Conservation (phyloP, 352 stramenopile genomes). For the Globisporangium recalcitrans region DNA sequence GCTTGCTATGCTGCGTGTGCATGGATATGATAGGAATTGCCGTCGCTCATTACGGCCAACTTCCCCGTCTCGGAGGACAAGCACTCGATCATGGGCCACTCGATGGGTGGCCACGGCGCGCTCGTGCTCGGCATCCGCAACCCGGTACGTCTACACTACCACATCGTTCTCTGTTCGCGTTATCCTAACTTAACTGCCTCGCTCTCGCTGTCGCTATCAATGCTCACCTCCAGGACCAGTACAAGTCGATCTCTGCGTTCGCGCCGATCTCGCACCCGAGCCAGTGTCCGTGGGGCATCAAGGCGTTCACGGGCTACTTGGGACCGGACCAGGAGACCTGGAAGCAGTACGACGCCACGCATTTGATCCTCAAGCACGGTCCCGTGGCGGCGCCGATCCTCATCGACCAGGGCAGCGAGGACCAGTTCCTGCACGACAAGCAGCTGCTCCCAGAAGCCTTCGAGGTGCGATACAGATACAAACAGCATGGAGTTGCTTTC, state of each 20-base stretch:
- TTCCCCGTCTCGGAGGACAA: conserved; percentile 83
- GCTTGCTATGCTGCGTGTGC: background rate
- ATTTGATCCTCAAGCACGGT: conserved; percentile 73
- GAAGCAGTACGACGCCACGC: conserved; percentile 91
- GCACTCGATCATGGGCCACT: conserved; percentile 94
- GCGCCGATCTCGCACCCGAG: conserved; percentile 95
- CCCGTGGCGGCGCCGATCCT: conserved; percentile 71
- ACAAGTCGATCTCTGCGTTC: conserved; percentile 94
- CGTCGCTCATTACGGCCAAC: conserved; percentile 80
- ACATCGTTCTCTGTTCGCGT: too few relatives aligned
- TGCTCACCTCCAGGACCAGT: conserved; percentile 43
- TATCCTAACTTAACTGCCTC: background rate
- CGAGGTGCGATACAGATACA: conserved; percentile 26
- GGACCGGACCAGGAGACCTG: conserved; percentile 84
- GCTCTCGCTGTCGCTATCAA: background rate
- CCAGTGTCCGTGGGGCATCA: conserved; percentile 96
- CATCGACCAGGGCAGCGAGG: conserved; percentile 87
- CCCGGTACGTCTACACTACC: conserved; percentile 35
- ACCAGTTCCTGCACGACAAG: conserved; percentile 86
- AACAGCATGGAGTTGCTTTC: background rate
- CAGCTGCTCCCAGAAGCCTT: conserved; percentile 91
- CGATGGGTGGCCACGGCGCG: conserved; percentile 96
- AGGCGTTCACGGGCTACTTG: conserved; percentile 97
- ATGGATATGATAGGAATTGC: conserved; percentile 91
- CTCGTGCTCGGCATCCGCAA: conserved; percentile 93